A percentile compares a stretch with the other conserved stretches of the same genome.
Conservation (phyloP, 345 rosid species). For the Eucalyptus tenuipes region DNA sequence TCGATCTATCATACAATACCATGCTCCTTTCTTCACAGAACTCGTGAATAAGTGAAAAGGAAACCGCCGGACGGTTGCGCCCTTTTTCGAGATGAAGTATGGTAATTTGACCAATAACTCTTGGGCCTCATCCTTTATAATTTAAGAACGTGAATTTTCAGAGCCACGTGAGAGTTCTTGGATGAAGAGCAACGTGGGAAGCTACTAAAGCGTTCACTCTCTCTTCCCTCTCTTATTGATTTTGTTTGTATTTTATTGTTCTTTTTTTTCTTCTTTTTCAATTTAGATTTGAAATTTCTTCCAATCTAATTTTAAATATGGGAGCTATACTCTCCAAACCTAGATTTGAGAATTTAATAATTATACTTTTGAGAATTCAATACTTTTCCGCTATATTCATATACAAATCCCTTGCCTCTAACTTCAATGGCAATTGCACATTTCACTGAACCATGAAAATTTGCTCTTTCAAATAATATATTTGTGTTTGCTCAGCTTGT, state of each 20-base stretch:
- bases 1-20: background rate
- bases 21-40: background rate
- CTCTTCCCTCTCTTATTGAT: background rate
- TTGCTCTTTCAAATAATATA: background rate
- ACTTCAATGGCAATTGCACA: background rate
- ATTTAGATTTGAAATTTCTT: too few species aligned
- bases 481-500: background rate
- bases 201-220: background rate
- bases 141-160: background rate
- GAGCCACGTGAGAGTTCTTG: background rate
- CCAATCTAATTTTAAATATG: background rate
- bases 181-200: background rate
- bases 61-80: background rate
- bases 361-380: background rate
- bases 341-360: background rate
- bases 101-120: background rate
- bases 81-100: background rate
- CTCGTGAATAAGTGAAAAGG: background rate
- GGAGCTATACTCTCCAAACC: background rate
- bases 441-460: background rate
- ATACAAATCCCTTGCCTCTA: background rate
- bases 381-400: rapidly evolving
- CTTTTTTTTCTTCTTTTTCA: too few species aligned
- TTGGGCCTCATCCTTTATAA: background rate
- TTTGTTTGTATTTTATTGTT: background rate